Evolutionary conservation across 2,329 filamentous ascomycete species (phyloP).

Genomic region (Torrubiellomyces zombiae): DNA sequence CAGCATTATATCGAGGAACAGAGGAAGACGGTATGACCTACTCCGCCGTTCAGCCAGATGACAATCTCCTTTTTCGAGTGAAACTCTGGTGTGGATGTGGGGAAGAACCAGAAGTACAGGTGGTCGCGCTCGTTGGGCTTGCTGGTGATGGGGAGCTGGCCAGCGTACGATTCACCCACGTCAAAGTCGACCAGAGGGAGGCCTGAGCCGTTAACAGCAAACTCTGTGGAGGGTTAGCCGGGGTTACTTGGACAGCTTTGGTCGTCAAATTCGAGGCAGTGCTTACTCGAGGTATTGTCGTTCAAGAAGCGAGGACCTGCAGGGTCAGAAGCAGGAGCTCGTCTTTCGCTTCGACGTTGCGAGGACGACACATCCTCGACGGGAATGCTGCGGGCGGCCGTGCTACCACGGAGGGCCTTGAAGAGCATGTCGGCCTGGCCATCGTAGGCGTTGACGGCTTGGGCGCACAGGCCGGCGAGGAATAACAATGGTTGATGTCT

Average conservation of each 20-base stretch:
- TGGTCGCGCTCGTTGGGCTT: constrained; percentile 30
- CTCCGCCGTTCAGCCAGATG: constrained; percentile 43
- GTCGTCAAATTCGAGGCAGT: background rate
- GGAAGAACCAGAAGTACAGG: constrained; percentile 54
- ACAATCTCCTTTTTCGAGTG: constrained; percentile 38
- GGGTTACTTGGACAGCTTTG: constrained; percentile 10
- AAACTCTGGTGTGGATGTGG: constrained; percentile 27
- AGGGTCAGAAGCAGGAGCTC: background rate
- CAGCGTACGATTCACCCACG: constrained; percentile 40
- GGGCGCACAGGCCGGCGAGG: too few species aligned
- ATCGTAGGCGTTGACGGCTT: too few species aligned
- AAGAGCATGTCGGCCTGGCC: too few species aligned
- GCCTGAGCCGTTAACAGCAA: constrained; percentile 40
- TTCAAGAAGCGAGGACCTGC: constrained; percentile 4
- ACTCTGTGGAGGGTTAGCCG: constrained; percentile 24
- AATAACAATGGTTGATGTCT: too few species aligned
- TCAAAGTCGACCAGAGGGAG: constrained; percentile 51
- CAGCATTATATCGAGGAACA: constrained; percentile 2
- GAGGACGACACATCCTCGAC: too few species aligned
- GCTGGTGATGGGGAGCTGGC: constrained; percentile 36
- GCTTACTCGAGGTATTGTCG: constrained; percentile 8
- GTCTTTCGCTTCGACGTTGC: too few species aligned
- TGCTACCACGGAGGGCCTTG: too few species aligned
- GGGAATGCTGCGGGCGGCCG: too few species aligned
- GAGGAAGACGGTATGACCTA: constrained; percentile 9